Percentiles rank a stretch among this genome's conserved stretches.
Conservation (phyloP, 305 asterid genomes). For the Vinca major region DNA sequence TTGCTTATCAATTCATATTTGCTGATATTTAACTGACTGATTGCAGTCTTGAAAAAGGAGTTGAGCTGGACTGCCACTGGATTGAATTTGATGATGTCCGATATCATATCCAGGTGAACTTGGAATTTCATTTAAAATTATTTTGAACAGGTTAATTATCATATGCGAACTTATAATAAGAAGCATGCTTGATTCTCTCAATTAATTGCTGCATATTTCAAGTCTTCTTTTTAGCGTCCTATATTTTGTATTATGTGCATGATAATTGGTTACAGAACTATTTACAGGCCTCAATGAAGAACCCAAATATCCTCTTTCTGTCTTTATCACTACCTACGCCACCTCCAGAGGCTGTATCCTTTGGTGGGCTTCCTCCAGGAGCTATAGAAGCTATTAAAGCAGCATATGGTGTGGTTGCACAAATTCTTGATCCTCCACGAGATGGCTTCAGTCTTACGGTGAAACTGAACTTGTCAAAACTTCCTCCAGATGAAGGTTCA, state of each 20-base stretch:
- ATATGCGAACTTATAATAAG: neutral
- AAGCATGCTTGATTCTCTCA: neutral
- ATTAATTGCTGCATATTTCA: slow-evolving; percentile 4
- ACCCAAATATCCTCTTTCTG: slow-evolving; percentile 58
- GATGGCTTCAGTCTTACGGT: slow-evolving; percentile 91
- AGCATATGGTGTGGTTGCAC: slow-evolving; percentile 69
- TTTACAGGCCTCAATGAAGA: slow-evolving; percentile 69
- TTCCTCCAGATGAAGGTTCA: slow-evolving; percentile 91
- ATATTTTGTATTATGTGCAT: slow-evolving; percentile 5
- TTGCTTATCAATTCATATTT: neutral
- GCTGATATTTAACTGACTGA: slow-evolving; percentile 3
- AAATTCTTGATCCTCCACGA: slow-evolving; percentile 93
- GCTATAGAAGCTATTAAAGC: slow-evolving; percentile 88
- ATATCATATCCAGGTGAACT: slow-evolving; percentile 74
- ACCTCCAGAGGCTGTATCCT: slow-evolving; percentile 72
- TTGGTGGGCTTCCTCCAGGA: slow-evolving; percentile 80
- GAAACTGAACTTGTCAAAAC: slow-evolving; percentile 82
- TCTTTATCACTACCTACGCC: slow-evolving; percentile 76
- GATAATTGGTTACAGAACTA: slow-evolving; percentile 10
- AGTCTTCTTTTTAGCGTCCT: neutral
- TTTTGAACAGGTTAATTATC: slow-evolving; percentile 2
- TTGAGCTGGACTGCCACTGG: slow-evolving; percentile 83
- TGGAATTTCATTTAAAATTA: neutral
- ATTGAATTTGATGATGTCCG: slow-evolving; percentile 82
- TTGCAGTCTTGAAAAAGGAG: slow-evolving; percentile 83